Conservation (phyloP, 441 rosid species). For the Populus tomentosa region DNA sequence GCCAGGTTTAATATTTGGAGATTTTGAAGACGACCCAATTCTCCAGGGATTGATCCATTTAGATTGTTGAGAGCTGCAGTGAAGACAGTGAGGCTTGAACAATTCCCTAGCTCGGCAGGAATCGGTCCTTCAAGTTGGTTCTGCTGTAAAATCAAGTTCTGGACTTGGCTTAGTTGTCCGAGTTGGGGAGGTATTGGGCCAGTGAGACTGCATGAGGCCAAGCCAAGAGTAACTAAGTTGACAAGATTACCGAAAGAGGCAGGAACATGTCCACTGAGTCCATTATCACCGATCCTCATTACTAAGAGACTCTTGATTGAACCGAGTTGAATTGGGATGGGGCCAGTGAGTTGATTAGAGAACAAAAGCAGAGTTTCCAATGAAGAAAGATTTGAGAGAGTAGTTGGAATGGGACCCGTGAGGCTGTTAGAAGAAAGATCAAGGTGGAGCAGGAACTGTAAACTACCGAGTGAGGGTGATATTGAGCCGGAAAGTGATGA, state of each 20-base stretch:
- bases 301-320: slow-evolving; percentile 48
- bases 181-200: slow-evolving; percentile 63
- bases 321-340: slow-evolving; percentile 66
- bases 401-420: slow-evolving; percentile 75
- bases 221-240: slow-evolving; percentile 46
- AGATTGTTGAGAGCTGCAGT: slow-evolving; percentile 51
- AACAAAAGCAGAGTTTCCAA: slow-evolving; percentile 70
- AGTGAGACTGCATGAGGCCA: slow-evolving; percentile 69
- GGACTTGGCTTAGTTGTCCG: slow-evolving; percentile 37
- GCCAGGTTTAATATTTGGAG: slow-evolving; percentile 59
- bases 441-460: slow-evolving; percentile 67
- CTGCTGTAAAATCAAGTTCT: slow-evolving; percentile 49
- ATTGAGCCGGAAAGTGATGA: slow-evolving; percentile 57
- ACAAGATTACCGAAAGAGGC: slow-evolving; percentile 46
- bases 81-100: slow-evolving; percentile 53
- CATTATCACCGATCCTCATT: slow-evolving; percentile 71
- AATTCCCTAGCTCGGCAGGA: slow-evolving; percentile 64
- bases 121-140: slow-evolving; percentile 61
- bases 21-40: slow-evolving; percentile 45
- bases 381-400: slow-evolving; percentile 62
- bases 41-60: slow-evolving; percentile 67
- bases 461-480: slow-evolving; percentile 53
- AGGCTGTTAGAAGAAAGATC: slow-evolving; percentile 81
- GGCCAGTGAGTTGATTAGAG: slow-evolving; percentile 75
- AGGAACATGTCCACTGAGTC: slow-evolving; percentile 63